phyloP scores from a whole-genome alignment of 345 rosid genomes.

The Citrus hindsii region DNA sequence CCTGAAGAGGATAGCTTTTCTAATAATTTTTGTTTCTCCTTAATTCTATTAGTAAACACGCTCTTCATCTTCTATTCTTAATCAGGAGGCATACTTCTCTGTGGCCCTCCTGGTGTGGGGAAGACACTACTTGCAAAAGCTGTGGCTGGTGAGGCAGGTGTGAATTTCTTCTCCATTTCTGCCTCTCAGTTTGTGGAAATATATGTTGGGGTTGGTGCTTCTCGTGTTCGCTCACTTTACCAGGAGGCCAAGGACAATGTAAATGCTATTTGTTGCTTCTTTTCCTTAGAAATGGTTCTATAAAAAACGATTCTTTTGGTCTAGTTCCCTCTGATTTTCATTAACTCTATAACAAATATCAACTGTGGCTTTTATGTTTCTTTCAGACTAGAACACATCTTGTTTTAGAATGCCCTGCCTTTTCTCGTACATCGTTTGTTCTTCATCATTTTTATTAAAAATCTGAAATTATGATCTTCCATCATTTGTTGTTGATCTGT shows the following conservation, averaged over 20 bases:
- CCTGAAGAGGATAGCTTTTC: not conserved
- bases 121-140: conserved; percentile 93
- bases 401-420: not conserved
- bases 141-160: conserved; percentile 98
- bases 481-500: conserved; percentile 8
- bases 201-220: conserved; percentile 95
- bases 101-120: conserved; percentile 96
- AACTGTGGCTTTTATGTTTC: not conserved
- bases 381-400: not conserved
- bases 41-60: not conserved
- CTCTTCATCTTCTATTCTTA: conserved; percentile 3
- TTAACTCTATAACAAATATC: not conserved
- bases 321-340: not conserved
- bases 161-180: conserved; percentile 93
- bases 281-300: not conserved
- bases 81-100: conserved; percentile 91
- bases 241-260: conserved; percentile 90
- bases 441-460: not conserved
- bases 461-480: not conserved
- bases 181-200: conserved; percentile 97
- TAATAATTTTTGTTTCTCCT: not conserved
- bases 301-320: not conserved
- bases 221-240: conserved; percentile 90
- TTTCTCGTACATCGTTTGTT: not conserved
- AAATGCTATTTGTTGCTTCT: conserved; percentile 18